Evolutionary conservation across 1,284 basidiomycete genomes (phyloP).

Genomic region (Cutaneotrichosporon mucoides): DNA sequence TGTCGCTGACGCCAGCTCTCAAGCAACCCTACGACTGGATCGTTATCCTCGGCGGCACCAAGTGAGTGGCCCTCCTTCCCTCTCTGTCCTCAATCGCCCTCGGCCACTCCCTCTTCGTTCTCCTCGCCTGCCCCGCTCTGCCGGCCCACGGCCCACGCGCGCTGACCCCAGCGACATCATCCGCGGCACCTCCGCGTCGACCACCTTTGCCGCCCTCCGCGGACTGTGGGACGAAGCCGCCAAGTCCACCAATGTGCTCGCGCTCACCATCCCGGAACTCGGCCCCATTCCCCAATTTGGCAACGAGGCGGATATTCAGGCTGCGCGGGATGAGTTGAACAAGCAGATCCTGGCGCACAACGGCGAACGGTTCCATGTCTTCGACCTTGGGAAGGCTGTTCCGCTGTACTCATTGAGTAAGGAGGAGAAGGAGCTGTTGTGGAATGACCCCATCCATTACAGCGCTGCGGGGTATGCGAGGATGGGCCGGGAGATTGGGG

Average conservation of each 20-base stretch:
- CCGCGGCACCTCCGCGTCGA: no score
- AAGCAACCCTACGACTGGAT: constrained; percentile 1
- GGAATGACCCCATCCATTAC: constrained; percentile 10
- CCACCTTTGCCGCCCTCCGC: no score
- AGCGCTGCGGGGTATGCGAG: constrained; percentile 6
- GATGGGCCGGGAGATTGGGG: constrained; percentile 5
- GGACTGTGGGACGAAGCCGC: no score
- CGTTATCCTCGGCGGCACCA: constrained; percentile 10
- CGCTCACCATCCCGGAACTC: constrained; percentile 8
- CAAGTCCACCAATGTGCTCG: no score
- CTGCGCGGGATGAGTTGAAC: not conserved
- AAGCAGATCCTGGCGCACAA: not conserved
- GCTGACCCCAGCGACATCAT: no score
- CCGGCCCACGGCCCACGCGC: no score
- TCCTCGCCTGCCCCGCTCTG: no score
- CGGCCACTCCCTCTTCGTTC: no score
- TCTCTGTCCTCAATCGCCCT: constrained; percentile 5
- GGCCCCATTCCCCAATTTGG: no score
- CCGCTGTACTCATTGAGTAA: constrained; percentile 2
- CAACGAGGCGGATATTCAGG: not conserved
- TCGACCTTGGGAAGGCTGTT: constrained; percentile 1
- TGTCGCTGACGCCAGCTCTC: not conserved
- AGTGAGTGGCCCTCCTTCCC: not conserved
- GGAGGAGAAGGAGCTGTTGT: not conserved
- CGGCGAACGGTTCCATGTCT: not conserved